Base-by-base conservation (phyloP, 257 asterid species). In the Nicotiana noctiflora region DNA sequence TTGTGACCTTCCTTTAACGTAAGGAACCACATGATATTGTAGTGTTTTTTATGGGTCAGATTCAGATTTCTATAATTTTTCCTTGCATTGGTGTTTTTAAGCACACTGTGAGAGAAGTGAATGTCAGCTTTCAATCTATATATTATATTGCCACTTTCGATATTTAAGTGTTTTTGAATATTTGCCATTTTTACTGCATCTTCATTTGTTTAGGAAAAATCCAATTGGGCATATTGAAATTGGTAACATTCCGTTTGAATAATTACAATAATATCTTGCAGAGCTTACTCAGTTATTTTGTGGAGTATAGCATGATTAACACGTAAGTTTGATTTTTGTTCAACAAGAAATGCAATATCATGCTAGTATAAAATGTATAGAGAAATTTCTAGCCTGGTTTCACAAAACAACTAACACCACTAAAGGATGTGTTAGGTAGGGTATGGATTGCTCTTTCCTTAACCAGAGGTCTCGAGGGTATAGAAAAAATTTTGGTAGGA, bases 61-160 rank as follows among this genome's bases (percentile, higher is more conserved):
- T 0, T 61, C 31, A 40, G 19, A 40, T 19, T 6, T 49, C 19
- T 76, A 11, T 64, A 27, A 5, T 34, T 82, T 84, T 86, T 82
- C 85, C 85, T 82, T 80, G 62, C 79, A 57, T 85, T 29, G 89
- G 87, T 68, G 86, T 82, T 80, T 66, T 29, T n/a, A 12, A 29
- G 75, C 87, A 56, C 82, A 64, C 84, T 76, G 44, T 46, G 84
- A 77, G 74, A 79, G 83, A 76, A 37, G 76, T 68, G 64, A 59
- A 32, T 70, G 34, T 37, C 46, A 40, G 46, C 8, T 19, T 14
- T 59, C 11, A 68, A 68, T 68, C 29, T 67, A n/a, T 37, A 40
- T 7, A 8, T 13, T 19, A 0, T 37, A 49, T 57, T 64, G 23
- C 18, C 40, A 29, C 29, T 49, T 46, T 55, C 23, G 18, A 66